These are phyloP conservation scores for Penicillium riverlandense DNA, from an alignment of 495 filamentous ascomycete genomes.

Conservation along the genomic window DNA sequence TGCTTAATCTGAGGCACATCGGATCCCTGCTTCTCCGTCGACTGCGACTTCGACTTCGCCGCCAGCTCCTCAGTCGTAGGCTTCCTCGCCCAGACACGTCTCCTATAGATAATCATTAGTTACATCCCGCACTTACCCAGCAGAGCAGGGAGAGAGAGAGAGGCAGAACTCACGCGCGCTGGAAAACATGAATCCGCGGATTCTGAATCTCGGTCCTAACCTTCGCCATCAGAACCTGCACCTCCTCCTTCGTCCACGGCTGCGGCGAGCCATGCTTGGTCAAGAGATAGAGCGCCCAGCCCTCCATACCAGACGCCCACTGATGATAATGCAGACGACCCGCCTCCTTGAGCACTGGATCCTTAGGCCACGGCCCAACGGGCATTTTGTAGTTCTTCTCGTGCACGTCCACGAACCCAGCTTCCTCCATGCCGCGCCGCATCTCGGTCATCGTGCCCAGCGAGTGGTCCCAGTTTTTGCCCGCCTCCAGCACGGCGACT, in stretches of 20 bases:
- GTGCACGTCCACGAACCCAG: slow-evolving; percentile 19
- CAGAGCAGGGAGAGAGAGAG: not conserved
- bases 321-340: slow-evolving; percentile 3
- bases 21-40: no score
- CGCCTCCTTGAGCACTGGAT: slow-evolving; percentile 2
- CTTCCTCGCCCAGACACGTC: slow-evolving; percentile 1
- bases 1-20: no score
- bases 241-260: slow-evolving; percentile 8
- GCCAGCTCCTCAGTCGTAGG: slow-evolving; percentile 57
- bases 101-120: not conserved
- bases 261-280: slow-evolving; percentile 2
- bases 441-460: slow-evolving; percentile 5
- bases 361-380: slow-evolving; percentile 6
- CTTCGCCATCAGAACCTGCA: slow-evolving; percentile 5
- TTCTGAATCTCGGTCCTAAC: slow-evolving; percentile 1
- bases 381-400: slow-evolving; percentile 1
- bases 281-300: slow-evolving; percentile 4
- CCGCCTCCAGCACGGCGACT: slow-evolving; percentile 5
- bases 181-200: slow-evolving; percentile 3
- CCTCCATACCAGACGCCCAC: slow-evolving; percentile 9
- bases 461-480: not conserved
- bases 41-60: no score
- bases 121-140: not conserved
- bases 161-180: not conserved
- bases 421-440: slow-evolving; percentile 10